Base-by-base conservation (phyloP, 805 yeast species). In the Kuraishia molischiana region DNA sequence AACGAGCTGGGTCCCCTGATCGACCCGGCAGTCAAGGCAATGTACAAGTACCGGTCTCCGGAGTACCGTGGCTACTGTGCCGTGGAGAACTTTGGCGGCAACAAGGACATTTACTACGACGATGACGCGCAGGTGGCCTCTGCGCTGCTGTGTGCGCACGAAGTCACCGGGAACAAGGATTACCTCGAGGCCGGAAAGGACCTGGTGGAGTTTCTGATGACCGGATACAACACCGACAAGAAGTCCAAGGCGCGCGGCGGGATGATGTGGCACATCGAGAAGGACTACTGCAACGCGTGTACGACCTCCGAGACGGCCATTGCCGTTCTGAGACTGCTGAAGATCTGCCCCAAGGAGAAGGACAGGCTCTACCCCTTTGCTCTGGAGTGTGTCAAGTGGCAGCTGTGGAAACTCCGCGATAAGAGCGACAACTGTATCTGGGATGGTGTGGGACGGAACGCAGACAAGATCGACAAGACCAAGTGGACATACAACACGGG, bases 111-210 rank as follows among this genome's bases (percentile, higher is more conserved):
- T 30, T 79, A 79, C 53, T 76, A 76, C 44, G 86, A 80, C 49
- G 89, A 80, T 49, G 82, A 79, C 51, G 89, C 87, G 2, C 89
- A 80, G 52, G 74, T 79, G 11, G 79, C 82, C 13, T 64, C 77
- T 47, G 80, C 79, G 3, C 62, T 77, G 46, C 59, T 81, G 40
- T 68, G 77, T 3, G 83, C 84, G 2, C 79, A 74, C 49, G 86
- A 79, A 49, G 84, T 76, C 19, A 77, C 85, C 1, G 72, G 70
- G 2, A 71, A 78, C 43, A 59, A 59, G 45, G 59, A 60, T 34
- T 75, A 64, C 49, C 59, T 80, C 42, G 75, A 70, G 45, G 62
- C 64, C 45, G 82, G 77, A 5, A 62, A 74, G 36, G 81, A 75
- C 44, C 61, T 77, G 46, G 77, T 71, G 39, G 54, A 74, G 31